Evolutionary conservation across 2,329 filamentous ascomycete species (phyloP).

Genomic region (Neonectria faginata): DNA sequence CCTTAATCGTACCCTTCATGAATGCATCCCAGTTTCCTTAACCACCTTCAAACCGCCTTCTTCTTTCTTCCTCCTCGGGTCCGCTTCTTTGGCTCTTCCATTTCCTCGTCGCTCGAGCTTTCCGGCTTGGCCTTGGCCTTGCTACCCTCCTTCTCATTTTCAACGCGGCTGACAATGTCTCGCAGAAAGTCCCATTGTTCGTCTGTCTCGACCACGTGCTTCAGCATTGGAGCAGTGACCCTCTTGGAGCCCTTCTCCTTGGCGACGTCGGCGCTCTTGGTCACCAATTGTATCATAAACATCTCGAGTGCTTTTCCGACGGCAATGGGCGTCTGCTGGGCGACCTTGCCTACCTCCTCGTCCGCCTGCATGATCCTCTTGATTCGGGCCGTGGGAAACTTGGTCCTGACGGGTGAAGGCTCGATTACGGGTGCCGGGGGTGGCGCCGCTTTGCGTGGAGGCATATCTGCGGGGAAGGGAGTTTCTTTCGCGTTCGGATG

Average conservation of each 20-base stretch:
- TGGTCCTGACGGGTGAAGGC: constrained; percentile 85
- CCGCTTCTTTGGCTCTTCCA: constrained; percentile 60
- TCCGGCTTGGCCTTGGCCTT: constrained; percentile 61
- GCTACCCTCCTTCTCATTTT: constrained; percentile 63
- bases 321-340: constrained; percentile 95
- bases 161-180: constrained; percentile 90
- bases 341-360: constrained; percentile 97
- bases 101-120: constrained; percentile 65
- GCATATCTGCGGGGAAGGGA: constrained; percentile 47
- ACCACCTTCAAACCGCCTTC: constrained; percentile 53
- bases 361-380: constrained; percentile 99
- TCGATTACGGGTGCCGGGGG: constrained; percentile 58
- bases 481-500: constrained; percentile 26
- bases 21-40: constrained; percentile 26
- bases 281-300: constrained; percentile 96
- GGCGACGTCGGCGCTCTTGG: constrained; percentile 87
- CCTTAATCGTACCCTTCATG: constrained; percentile 46
- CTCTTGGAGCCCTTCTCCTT: constrained; percentile 86
- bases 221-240: constrained; percentile 90
- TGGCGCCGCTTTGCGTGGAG: constrained; percentile 50
- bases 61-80: constrained; percentile 62
- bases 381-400: constrained; percentile 96
- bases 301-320: constrained; percentile 96
- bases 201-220: constrained; percentile 87
- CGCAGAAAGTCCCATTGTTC: constrained; percentile 94